Evolutionary conservation across 208 protist species (phyloP).

Genomic region (Crithidia expoeki): DNA sequence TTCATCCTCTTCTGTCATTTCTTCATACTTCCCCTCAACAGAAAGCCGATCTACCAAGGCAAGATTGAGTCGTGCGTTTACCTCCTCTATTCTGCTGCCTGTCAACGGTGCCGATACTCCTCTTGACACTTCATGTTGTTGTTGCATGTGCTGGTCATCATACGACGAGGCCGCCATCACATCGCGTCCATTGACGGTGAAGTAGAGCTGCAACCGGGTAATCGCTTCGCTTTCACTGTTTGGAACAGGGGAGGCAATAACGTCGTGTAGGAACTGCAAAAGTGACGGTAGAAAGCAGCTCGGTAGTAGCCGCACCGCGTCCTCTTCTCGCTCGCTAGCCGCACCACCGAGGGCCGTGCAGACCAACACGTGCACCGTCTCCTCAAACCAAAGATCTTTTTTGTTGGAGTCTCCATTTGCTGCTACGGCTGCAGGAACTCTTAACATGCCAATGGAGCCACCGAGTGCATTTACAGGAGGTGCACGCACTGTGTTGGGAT

Average conservation of each 20-base stretch:
- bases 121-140: not conserved
- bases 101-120: not conserved
- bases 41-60: not conserved
- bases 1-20: not conserved
- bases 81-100: not conserved
- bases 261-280: not conserved
- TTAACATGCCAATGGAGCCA: constrained; percentile 4
- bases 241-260: not conserved
- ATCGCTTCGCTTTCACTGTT: not conserved
- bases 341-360: not conserved
- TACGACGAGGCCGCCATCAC: not conserved
- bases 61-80: not conserved
- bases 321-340: not conserved
- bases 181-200: constrained; percentile 14
- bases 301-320: not conserved
- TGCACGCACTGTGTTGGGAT: not conserved
- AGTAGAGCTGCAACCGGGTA: not conserved
- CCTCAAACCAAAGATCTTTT: not conserved
- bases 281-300: not conserved
- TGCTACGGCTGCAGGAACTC: not conserved
- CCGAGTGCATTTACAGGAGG: constrained; percentile 7
- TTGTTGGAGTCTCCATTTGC: not conserved
- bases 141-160: not conserved
- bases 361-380: constrained; percentile 6
- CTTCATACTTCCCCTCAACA: not conserved